A percentile compares a stretch with the other conserved stretches of the same genome.
Conservation (phyloP, 371 early-diverging fungal species). For the Fennellomyces sp. region DNA sequence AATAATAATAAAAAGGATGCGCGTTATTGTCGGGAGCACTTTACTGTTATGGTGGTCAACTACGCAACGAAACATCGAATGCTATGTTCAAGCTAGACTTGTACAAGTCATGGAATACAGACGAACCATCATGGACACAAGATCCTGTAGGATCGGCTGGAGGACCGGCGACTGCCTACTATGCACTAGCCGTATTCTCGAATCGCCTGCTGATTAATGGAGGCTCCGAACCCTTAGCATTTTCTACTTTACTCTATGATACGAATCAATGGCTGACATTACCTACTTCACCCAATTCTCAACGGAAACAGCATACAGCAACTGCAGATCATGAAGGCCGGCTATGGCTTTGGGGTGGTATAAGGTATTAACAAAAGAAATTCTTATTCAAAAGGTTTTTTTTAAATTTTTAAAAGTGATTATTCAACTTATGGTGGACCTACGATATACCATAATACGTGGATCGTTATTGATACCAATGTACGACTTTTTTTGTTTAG, state of each 20-base stretch:
- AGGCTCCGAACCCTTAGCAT: background rate
- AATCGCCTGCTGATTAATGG: constrained; percentile 2
- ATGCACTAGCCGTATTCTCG: background rate
- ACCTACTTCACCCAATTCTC: background rate
- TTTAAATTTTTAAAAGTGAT: constrained; percentile 3
- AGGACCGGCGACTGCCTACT: background rate
- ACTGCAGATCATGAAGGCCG: constrained; percentile 7
- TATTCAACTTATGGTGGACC: constrained; percentile 1
- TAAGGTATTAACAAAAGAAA: background rate
- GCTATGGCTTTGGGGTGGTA: constrained; percentile 11
- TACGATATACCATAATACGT: background rate
- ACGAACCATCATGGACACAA: constrained; percentile 3
- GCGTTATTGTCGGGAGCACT: constrained; percentile 1
- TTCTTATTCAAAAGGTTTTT: background rate
- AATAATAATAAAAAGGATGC: background rate
- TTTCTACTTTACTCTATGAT: background rate
- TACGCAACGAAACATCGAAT: background rate
- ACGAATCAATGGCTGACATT: background rate
- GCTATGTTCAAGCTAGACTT: background rate
- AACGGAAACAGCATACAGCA: constrained; percentile 9
- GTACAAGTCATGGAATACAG: constrained; percentile 3
- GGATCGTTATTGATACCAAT: constrained; percentile 10
- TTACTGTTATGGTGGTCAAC: constrained; percentile 5
- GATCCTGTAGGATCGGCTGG: background rate
- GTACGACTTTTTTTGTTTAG: too few relatives aligned